A percentile compares a stretch with the other conserved stretches of the same genome.
Evolutionary conservation across 176 grass and related monocot species (phyloP).

Genomic region (Microstegium vimineum): DNA sequence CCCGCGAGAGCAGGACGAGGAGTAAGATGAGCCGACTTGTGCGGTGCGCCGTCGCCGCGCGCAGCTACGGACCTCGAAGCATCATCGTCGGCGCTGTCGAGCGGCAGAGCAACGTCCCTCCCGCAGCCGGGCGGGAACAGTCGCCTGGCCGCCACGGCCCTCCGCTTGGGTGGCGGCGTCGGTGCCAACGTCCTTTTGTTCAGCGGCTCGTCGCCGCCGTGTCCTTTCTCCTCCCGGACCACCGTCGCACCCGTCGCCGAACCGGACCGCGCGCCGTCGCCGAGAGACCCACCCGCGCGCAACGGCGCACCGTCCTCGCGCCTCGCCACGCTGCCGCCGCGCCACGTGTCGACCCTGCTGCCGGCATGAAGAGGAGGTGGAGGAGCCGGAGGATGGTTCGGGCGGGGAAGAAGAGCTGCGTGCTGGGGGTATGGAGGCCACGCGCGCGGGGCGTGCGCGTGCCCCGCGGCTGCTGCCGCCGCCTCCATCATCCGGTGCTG

Average conservation of each 20-base stretch:
- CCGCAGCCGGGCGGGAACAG: conserved; percentile 32
- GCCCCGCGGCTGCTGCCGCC: neutral
- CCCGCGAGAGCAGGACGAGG: too few relatives aligned
- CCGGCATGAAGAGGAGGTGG: neutral
- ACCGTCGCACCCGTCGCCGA: neutral
- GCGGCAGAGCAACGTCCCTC: neutral
- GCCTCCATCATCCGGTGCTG: neutral
- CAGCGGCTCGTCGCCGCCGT: neutral
- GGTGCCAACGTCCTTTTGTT: neutral
- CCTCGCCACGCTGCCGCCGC: neutral
- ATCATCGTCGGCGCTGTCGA: neutral
- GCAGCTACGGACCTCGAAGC: neutral
- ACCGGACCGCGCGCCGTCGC: neutral
- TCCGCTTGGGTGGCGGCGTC: conserved; percentile 9
- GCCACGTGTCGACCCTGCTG: neutral
- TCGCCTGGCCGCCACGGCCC: neutral
- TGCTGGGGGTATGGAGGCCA: neutral
- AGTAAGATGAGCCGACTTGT: neutral
- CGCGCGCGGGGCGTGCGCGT: neutral
- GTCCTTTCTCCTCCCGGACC: neutral
- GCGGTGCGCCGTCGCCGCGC: neutral
- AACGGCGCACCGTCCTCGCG: neutral
- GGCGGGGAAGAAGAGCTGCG: neutral
- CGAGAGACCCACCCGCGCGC: too few relatives aligned
- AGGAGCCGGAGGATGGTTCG: too few relatives aligned